Evolutionary conservation across 345 rosid species (phyloP), one percentile per base, ranked within the genome.

Genomic region (Lepidium sativum): DNA sequence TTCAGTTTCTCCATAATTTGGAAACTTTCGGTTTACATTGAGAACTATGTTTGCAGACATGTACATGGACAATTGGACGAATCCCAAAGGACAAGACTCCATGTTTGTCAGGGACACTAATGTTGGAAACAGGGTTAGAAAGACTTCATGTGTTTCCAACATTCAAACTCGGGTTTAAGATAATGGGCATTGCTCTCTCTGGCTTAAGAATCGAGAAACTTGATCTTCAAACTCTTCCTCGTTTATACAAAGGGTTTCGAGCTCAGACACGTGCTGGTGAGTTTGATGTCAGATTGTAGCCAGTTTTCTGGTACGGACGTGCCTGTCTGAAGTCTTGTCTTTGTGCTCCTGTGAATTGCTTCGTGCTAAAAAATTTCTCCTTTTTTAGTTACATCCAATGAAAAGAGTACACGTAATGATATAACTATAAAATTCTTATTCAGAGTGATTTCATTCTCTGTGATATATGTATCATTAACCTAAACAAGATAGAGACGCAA

Each of bases 171-270:
- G 84, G 82, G 65, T 94, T 90, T 69, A 83, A 77, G 82, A 83
- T 94, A 25, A 92, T 88, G 88, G 97, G 97, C 15, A 68, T 83
- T 37, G 96, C 97, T 33, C 92, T 94, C 41, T 94, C 97, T 23
- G 95, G 97, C 44, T 51, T 90, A 70, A 86, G 85, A 68, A 81
- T 86, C 11, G 85, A 94, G 63, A 94, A 86, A 69, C 79, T 90
- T 55, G 97, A 90, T 63, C 72, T 88, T 6, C 73, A 80, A 80
- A 79, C 79, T 38, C 48, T 75, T 42, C 79, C 63, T 68, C 95
- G 95, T 44, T 79, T 85, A 14, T 88, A 84, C 74, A 94, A 86
- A 83, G 97, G 97, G 65, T 90, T 90, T 64, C 89, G 92, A 72
- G 95, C 96, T 59, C 81, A 82, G 50, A 94, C 97, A 18, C 78